Evolutionary conservation across 78 protist genomes (phyloP).

Genomic region (Dictyostelium intermedium): DNA sequence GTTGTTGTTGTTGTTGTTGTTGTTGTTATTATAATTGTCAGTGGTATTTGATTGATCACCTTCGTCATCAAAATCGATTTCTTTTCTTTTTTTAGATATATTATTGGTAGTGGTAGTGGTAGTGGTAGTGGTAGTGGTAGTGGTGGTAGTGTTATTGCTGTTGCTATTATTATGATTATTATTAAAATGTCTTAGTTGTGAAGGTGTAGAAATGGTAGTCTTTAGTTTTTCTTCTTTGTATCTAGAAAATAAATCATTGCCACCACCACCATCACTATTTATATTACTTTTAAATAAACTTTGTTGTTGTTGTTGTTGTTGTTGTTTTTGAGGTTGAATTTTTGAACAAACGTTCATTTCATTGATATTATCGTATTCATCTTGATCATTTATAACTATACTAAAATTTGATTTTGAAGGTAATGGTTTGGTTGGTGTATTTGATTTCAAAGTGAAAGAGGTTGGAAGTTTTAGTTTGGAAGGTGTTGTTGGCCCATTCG

Average conservation of each 20-base stretch:
- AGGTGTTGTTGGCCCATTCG: background rate
- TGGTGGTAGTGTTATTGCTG: no score
- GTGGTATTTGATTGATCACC: background rate
- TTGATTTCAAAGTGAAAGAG: background rate
- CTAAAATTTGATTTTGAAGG: background rate
- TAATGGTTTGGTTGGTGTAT: background rate
- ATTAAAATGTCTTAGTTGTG: background rate
- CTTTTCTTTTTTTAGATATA: conserved; percentile 9
- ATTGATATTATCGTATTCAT: background rate
- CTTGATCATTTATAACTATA: background rate
- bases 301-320: background rate
- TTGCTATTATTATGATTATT: no score
- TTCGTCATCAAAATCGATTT: background rate
- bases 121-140: background rate
- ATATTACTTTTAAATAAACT: background rate
- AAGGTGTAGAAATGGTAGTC: background rate
- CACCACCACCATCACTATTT: background rate
- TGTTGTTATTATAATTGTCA: background rate
- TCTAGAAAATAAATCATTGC: background rate
- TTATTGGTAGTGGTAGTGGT: background rate
- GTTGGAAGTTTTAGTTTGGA: background rate
- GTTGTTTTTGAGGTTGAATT: background rate
- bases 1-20: background rate
- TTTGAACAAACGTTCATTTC: background rate
- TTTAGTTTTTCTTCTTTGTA: background rate